Conservation (phyloP, 2,329 filamentous ascomycete species). For the Phialocephala subalpina region DNA sequence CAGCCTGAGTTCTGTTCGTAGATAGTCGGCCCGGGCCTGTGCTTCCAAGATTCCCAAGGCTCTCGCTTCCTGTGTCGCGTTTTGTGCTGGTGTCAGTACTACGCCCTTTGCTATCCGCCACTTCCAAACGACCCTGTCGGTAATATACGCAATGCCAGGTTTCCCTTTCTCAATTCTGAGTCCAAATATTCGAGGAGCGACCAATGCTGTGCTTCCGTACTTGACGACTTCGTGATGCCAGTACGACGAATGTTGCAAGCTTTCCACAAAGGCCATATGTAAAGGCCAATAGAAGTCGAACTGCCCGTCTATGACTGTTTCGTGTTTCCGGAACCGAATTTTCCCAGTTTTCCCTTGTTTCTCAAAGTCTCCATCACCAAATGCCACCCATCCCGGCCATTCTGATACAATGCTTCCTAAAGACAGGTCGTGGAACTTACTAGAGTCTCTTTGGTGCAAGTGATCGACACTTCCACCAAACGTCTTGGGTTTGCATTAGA, state of each 20-base stretch:
- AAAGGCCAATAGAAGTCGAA: not conserved
- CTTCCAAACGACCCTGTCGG: too few relatives aligned
- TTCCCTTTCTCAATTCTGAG: not conserved
- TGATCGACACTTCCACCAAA: not conserved
- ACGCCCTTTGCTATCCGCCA: too few relatives aligned
- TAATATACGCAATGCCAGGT: too few relatives aligned
- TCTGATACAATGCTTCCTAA: not conserved
- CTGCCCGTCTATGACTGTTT: not conserved
- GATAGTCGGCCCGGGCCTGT: not conserved
- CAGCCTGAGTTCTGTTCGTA: not conserved
- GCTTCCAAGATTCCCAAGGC: not conserved
- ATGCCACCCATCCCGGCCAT: not conserved
- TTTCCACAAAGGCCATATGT: not conserved
- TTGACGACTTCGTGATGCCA: not conserved
- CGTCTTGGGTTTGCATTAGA: not conserved
- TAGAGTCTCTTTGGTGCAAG: not conserved
- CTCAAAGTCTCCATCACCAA: not conserved
- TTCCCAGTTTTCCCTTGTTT: not conserved
- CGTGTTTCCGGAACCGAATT: not conserved
- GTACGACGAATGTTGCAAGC: not conserved
- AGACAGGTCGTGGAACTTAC: not conserved
- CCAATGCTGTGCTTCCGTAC: not conserved
- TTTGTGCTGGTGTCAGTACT: slow-evolving; percentile 54
- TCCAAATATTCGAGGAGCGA: not conserved
- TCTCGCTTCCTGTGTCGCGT: slow-evolving; percentile 44